phyloP scores from a whole-genome alignment of 345 rosid species.

The Salix brachista region DNA sequence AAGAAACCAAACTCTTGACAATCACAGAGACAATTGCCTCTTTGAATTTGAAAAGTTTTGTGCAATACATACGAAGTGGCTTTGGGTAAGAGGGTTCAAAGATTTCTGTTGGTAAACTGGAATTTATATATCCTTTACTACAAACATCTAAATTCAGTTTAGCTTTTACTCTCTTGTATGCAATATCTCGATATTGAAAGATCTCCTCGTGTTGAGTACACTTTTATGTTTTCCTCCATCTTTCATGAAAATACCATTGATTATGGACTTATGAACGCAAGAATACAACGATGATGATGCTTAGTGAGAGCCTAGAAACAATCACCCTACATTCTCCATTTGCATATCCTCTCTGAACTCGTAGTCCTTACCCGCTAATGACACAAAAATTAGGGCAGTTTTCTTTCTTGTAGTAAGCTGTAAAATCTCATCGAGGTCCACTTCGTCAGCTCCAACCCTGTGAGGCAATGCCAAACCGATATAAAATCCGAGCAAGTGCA shows the following conservation, averaged over 20 bases:
- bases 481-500: no score
- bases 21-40: slow-evolving; percentile 3
- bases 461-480: no score
- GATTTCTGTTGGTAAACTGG: not conserved
- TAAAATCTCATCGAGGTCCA: no score
- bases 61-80: not conserved
- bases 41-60: slow-evolving; percentile 3
- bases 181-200: not conserved
- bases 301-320: not conserved
- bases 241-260: not conserved
- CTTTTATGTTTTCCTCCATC: not conserved
- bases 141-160: not conserved
- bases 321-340: no score
- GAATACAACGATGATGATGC: not conserved
- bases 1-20: not conserved
- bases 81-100: not conserved
- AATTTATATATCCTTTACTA: not conserved
- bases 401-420: no score
- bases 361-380: not conserved
- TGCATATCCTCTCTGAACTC: not conserved
- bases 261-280: not conserved
- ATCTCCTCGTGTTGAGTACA: no score
- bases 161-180: not conserved
- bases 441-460: no score
- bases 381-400: no score